Evolutionary conservation across 1,139 yeast species (phyloP).

Genomic region (Zygoascus hellenicus): DNA sequence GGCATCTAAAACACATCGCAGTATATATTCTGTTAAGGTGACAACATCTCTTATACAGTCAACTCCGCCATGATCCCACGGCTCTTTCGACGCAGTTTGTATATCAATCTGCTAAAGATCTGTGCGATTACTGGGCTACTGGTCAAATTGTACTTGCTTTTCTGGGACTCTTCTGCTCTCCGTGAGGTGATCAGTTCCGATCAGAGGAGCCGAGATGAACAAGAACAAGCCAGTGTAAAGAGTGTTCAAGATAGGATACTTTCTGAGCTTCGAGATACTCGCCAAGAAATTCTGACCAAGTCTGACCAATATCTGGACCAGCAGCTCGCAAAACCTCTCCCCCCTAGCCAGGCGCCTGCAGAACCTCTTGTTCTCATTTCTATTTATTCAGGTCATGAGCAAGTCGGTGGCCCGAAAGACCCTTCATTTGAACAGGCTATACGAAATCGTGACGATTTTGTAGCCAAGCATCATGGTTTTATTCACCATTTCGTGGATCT

Average conservation of each 20-base stretch:
- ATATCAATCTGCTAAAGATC: background rate
- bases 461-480: slow-evolving; percentile 2
- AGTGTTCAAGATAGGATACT: background rate
- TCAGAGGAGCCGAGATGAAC: too few relatives aligned
- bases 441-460: slow-evolving; percentile 4
- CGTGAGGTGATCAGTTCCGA: too few relatives aligned
- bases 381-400: background rate
- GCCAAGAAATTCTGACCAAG: background rate
- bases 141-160: background rate
- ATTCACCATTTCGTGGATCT: slow-evolving; percentile 3
- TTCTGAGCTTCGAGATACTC: background rate
- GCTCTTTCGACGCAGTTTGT: background rate
- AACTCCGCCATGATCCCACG: too few relatives aligned
- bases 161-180: too few relatives aligned
- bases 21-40: too few relatives aligned
- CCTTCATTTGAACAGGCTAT: slow-evolving; percentile 1
- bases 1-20: too few relatives aligned
- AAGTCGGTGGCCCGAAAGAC: background rate
- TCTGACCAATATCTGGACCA: background rate
- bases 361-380: background rate
- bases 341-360: background rate
- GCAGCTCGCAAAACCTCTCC: background rate
- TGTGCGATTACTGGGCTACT: background rate
- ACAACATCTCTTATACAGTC: too few relatives aligned
- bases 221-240: too few relatives aligned